These are phyloP conservation scores for Ceratocystis cubensis DNA, from an alignment of 2,329 filamentous ascomycete genomes.

Conservation along the genomic window DNA sequence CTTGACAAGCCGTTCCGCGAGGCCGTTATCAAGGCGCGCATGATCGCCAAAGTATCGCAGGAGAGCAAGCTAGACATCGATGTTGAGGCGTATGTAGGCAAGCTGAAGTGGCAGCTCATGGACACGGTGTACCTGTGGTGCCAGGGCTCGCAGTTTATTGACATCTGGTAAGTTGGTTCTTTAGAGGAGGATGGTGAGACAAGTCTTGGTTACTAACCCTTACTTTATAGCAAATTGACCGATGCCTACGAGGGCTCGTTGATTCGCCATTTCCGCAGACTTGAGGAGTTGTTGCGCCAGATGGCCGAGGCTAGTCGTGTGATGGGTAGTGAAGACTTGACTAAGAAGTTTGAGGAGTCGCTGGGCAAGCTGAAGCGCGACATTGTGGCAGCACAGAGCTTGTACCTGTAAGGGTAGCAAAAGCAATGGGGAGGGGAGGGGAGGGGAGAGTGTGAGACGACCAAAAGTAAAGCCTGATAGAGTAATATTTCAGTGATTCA, in stretches of 20 bases:
- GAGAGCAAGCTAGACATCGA: slow-evolving; percentile 92
- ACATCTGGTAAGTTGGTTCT: slow-evolving; percentile 68
- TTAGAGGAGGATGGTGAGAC: background rate
- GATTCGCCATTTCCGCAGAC: slow-evolving; percentile 86
- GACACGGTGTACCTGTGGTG: slow-evolving; percentile 90
- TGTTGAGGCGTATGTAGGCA: slow-evolving; percentile 82
- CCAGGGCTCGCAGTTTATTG: slow-evolving; percentile 74
- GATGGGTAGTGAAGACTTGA: slow-evolving; percentile 92
- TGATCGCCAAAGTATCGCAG: slow-evolving; percentile 83
- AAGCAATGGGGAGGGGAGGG: background rate
- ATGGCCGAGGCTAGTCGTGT: slow-evolving; percentile 94
- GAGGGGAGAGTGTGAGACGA: background rate
- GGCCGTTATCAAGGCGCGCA: slow-evolving; percentile 73
- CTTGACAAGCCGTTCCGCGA: slow-evolving; percentile 75
- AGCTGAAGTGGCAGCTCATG: slow-evolving; percentile 92
- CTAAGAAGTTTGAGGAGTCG: slow-evolving; percentile 80
- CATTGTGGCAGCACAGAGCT: slow-evolving; percentile 84
- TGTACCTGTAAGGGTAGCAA: slow-evolving; percentile 58
- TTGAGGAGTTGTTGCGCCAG: slow-evolving; percentile 88
- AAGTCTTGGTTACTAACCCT: slow-evolving; percentile 23
- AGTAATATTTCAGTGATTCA: slow-evolving; percentile 8
- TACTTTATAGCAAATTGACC: slow-evolving; percentile 74
- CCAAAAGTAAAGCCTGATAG: slow-evolving; percentile 10
- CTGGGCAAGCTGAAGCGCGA: slow-evolving; percentile 79
- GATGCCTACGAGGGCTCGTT: slow-evolving; percentile 94